phyloP scores from a whole-genome alignment of 2,329 filamentous ascomycete genomes.

The Diaporthe australafricana region DNA sequence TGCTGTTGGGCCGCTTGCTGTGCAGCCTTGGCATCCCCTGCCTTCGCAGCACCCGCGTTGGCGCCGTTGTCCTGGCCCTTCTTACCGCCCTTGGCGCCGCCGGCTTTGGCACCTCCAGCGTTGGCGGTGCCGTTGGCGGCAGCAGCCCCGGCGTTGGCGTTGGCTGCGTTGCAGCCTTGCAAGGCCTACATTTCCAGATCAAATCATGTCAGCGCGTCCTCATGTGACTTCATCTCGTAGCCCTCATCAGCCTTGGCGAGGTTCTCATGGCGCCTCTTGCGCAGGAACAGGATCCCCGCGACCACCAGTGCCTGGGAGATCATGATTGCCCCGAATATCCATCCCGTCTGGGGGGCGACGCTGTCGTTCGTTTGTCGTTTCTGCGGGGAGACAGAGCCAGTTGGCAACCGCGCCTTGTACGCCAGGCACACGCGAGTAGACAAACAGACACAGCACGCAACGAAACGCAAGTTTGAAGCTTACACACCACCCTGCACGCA shows the following conservation, averaged over 20 bases:
- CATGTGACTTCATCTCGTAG: conserved; percentile 12
- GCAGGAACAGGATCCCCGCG: not conserved
- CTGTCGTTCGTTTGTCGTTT: conserved; percentile 21
- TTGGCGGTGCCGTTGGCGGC: not conserved
- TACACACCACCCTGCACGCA: not conserved
- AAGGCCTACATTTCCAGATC: not conserved
- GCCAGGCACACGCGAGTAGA: conserved; percentile 5
- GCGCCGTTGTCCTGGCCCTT: not conserved
- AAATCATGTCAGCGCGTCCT: conserved; percentile 9
- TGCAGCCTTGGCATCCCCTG: not conserved
- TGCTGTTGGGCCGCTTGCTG: not conserved
- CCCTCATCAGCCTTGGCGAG: not conserved
- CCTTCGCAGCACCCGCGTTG: not conserved
- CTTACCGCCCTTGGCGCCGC: not conserved
- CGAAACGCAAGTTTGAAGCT: not conserved
- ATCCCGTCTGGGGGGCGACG: conserved; percentile 24
- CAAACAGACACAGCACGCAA: not conserved
- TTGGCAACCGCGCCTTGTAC: conserved; percentile 12
- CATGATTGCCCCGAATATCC: conserved; percentile 32
- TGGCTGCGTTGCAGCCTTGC: not conserved
- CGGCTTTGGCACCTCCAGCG: not conserved
- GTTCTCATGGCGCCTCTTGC: conserved; percentile 15
- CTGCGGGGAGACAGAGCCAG: conserved; percentile 25
- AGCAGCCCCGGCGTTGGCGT: not conserved
- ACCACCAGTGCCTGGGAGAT: conserved; percentile 22